Evolutionary conservation across 306 rosid genomes (phyloP), one percentile per base, ranked within the genome.

Genomic region (Trichosanthes truncata): DNA sequence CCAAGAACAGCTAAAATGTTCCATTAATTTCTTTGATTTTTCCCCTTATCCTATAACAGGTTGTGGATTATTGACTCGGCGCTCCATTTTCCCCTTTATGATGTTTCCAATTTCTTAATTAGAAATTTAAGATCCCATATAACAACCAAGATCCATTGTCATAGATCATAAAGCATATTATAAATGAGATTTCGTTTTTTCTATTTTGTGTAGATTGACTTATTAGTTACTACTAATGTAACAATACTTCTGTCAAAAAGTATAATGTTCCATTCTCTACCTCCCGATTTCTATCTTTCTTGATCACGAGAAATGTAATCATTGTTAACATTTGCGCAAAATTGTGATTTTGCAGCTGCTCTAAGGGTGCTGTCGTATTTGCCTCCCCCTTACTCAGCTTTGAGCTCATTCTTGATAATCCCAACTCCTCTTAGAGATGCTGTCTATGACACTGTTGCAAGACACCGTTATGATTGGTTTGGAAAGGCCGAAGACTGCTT

Each of bases 371-470:
- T 87, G 74, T 91, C 98, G 8, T 87, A 90, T 87, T 77, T 93
- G 87, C 98, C 98, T 1, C 83, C 69, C 29, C 98, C 95, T 61
- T 89, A 86, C 90, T 91, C 92, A 51, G 86, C 93, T 38, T 71
- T 90, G 56, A 91, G 91, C 79, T 15, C 79, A 3, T 72, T 91
- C 33, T 78, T 80, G 84, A 80, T 90, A 71, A 68, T 91, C 74
- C 93, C 97, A 25, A 79, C 88, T 82, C 97, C 97, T 26, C 26
- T 91, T 20, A 90, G 95, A 80, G 97, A 90, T 62, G 60, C 82
- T 15, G 81, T 87, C 65, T 93, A 90, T 63, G 98, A 91, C 82
- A 79, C 79, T 49, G 81, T 90, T 8, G 95, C 95, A 9, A 86
- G 83, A 72, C 78, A 65, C 7, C 89, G 93, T 20, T 89, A 93